phyloP scores from a whole-genome alignment of 1,284 basidiomycete genomes.

The Puccinia polysora region DNA sequence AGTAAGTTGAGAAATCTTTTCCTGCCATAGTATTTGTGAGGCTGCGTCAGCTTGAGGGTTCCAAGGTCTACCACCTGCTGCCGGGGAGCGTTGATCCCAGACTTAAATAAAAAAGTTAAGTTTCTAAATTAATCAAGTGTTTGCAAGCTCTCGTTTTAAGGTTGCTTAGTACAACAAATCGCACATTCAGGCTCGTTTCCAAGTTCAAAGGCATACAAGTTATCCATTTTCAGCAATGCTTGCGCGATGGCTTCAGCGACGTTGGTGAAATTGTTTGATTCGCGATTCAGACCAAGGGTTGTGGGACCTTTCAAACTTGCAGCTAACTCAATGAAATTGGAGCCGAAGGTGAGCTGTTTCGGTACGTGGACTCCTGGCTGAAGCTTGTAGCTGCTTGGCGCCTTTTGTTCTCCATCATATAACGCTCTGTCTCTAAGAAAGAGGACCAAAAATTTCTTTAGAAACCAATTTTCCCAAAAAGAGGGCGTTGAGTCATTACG shows the following conservation, averaged over 20 bases:
- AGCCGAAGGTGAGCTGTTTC: conserved; percentile 6
- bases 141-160: too few relatives aligned
- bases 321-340: conserved; percentile 7
- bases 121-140: too few relatives aligned
- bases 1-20: background rate
- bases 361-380: background rate
- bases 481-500: too few relatives aligned
- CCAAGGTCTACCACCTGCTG: conserved; percentile 52
- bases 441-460: background rate
- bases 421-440: conserved; percentile 6
- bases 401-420: conserved; percentile 1
- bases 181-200: conserved; percentile 58
- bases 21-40: conserved; percentile 50
- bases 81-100: background rate
- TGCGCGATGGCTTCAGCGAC: background rate
- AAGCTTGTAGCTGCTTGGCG: background rate
- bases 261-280: background rate
- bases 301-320: background rate
- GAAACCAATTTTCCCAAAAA: too few relatives aligned
- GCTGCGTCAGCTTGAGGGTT: conserved; percentile 53
- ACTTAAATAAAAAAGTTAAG: background rate
- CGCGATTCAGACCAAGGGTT: conserved; percentile 20
- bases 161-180: conserved; percentile 52
- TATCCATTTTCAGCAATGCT: conserved; percentile 41
- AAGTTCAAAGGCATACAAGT: conserved; percentile 56